Evolutionary conservation across 805 yeast genomes (phyloP).

Genomic region (Zygosaccharomyces kombuchaensis): DNA sequence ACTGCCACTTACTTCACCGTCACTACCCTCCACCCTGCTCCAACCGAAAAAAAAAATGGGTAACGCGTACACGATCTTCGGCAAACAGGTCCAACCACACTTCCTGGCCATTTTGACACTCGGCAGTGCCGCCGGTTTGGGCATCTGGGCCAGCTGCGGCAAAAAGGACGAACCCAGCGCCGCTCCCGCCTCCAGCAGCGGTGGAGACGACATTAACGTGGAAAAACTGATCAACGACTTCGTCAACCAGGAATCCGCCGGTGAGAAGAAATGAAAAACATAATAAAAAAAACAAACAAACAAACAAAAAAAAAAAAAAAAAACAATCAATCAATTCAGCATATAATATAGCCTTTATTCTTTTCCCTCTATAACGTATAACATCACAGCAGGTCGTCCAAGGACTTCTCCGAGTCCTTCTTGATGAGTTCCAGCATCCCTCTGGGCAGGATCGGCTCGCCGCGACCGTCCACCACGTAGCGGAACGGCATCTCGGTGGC

Average conservation of each 20-base stretch:
- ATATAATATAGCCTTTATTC: slow-evolving; percentile 7
- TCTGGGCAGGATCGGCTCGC: slow-evolving; percentile 78
- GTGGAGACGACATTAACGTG: slow-evolving; percentile 22
- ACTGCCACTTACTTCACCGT: too few relatives aligned
- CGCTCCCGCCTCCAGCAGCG: not conserved
- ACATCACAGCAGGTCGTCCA: slow-evolving; percentile 53
- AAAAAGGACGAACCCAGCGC: slow-evolving; percentile 1
- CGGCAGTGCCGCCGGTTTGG: slow-evolving; percentile 21
- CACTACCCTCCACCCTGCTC: too few relatives aligned
- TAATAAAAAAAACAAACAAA: not conserved
- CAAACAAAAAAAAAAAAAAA: not conserved
- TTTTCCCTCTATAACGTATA: not conserved
- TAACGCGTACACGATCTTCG: slow-evolving; percentile 70
- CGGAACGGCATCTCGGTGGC: slow-evolving; percentile 98
- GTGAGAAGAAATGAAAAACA: slow-evolving; percentile 3
- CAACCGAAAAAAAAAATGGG: slow-evolving; percentile 17
- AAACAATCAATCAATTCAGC: slow-evolving; percentile 1
- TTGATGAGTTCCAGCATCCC: slow-evolving; percentile 89
- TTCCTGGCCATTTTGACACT: slow-evolving; percentile 74
- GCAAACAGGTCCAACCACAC: slow-evolving; percentile 80
- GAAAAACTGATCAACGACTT: slow-evolving; percentile 27
- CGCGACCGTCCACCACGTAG: slow-evolving; percentile 60
- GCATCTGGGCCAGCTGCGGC: slow-evolving; percentile 13
- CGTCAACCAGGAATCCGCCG: slow-evolving; percentile 20
- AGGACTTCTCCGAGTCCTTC: slow-evolving; percentile 76